Percentiles rank a stretch among this genome's conserved stretches.
Conservation (phyloP, 1,284 basidiomycete species). For the Farysia itapuensis region DNA sequence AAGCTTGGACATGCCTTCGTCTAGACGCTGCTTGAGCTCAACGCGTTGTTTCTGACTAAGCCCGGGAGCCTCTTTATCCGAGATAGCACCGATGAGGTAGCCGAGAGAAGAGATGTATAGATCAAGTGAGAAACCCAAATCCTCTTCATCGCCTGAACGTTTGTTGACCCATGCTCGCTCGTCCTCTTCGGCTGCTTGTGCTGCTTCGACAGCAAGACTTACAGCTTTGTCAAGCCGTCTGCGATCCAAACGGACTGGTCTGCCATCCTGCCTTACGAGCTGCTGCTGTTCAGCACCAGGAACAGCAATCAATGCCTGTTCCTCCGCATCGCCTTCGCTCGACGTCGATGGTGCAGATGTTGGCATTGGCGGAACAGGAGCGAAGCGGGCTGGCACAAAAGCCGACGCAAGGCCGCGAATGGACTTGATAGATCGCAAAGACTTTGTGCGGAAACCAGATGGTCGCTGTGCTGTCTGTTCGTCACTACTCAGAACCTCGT, state of each 20-base stretch:
- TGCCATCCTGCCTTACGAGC: background rate
- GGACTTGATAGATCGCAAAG: constrained; percentile 27
- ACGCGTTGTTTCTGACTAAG: constrained; percentile 22
- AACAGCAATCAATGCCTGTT: constrained; percentile 1
- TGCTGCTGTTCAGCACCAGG: background rate
- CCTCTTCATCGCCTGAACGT: constrained; percentile 11
- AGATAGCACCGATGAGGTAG: constrained; percentile 40
- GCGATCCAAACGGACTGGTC: constrained; percentile 30
- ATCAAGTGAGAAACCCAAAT: constrained; percentile 37
- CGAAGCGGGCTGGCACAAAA: constrained; percentile 25
- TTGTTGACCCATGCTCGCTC: constrained; percentile 28
- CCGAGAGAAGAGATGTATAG: constrained; percentile 42
- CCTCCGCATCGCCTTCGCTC: constrained; percentile 1
- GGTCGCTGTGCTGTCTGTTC: constrained; percentile 11
- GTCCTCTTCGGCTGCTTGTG: constrained; percentile 40
- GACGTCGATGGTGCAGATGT: constrained; percentile 10
- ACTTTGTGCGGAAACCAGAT: constrained; percentile 15
- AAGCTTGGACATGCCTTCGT: constrained; percentile 35
- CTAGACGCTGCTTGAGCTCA: constrained; percentile 23
- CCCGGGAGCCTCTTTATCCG: constrained; percentile 24
- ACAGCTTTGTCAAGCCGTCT: constrained; percentile 41
- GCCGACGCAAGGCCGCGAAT: constrained; percentile 26
- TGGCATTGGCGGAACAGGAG: constrained; percentile 5
- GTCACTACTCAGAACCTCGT: constrained; percentile 6
- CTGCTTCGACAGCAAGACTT: constrained; percentile 40